Percentiles rank a stretch among this genome's conserved stretches.
phyloP scores from a whole-genome alignment of 352 stramenopile species.

The Pythium vanterpoolii region DNA sequence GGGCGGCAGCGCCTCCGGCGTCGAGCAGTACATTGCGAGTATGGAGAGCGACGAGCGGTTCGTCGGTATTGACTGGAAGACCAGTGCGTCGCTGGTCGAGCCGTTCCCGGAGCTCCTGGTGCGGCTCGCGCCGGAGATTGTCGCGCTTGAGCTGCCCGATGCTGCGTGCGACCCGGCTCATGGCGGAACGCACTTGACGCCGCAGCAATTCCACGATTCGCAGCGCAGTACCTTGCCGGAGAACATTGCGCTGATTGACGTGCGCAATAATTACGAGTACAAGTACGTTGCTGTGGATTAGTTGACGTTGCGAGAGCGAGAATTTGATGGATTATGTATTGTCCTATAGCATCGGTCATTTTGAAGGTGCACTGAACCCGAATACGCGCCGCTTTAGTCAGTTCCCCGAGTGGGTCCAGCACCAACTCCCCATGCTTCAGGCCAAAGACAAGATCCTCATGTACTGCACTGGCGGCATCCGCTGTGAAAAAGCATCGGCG shows the following conservation, averaged over 20 bases:
- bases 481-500: slow-evolving; percentile 81
- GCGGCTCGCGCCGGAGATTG: slow-evolving; percentile 64
- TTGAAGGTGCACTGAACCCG: slow-evolving; percentile 67
- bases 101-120: slow-evolving; percentile 73
- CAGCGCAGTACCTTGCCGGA: slow-evolving; percentile 25
- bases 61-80: slow-evolving; percentile 83
- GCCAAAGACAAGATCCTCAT: slow-evolving; percentile 79
- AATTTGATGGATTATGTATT: neutral
- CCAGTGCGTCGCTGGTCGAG: slow-evolving; percentile 37
- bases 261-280: slow-evolving; percentile 83
- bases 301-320: neutral
- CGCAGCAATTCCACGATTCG: slow-evolving; percentile 56
- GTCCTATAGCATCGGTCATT: slow-evolving; percentile 58
- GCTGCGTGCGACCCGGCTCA: slow-evolving; percentile 41
- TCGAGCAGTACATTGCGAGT: slow-evolving; percentile 61
- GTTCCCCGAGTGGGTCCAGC: slow-evolving; percentile 66
- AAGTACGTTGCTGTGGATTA: slow-evolving; percentile 29
- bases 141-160: slow-evolving; percentile 67
- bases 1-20: slow-evolving; percentile 30
- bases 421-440: slow-evolving; percentile 51
- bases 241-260: slow-evolving; percentile 58
- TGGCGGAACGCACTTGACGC: slow-evolving; percentile 54
- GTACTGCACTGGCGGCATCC: slow-evolving; percentile 85
- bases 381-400: slow-evolving; percentile 79
- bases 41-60: slow-evolving; percentile 42